phyloP scores from a whole-genome alignment of 768 basidiomycete genomes.

The Omphalotus guepiniiformis region DNA sequence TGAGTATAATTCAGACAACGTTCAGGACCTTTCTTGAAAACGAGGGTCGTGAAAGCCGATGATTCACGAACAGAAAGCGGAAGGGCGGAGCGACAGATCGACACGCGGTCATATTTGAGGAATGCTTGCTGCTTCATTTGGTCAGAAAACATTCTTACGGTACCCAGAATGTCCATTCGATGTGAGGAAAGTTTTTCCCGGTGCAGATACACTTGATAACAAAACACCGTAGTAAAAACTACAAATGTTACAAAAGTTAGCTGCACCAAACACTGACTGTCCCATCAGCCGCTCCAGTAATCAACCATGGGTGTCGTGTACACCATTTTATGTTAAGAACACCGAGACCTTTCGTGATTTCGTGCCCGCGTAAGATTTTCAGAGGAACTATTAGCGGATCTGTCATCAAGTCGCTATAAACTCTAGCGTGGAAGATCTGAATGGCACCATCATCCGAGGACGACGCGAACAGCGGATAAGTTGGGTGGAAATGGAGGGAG shows the following conservation, averaged over 20 bases:
- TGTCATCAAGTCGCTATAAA: slow-evolving; percentile 93
- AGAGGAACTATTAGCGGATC: slow-evolving; percentile 97
- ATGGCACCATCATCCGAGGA: slow-evolving; percentile 97
- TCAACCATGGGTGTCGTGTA: slow-evolving; percentile 85
- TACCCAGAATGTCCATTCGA: no score
- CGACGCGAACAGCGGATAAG: slow-evolving; percentile 93
- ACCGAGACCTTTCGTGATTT: slow-evolving; percentile 79
- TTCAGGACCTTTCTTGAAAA: no score
- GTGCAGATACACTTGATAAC: no score
- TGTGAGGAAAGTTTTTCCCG: no score
- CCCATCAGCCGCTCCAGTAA: slow-evolving; percentile 92
- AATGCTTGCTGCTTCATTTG: no score
- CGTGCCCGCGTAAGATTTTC: slow-evolving; percentile 93
- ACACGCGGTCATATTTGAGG: no score
- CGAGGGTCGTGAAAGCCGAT: no score
- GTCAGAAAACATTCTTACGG: no score
- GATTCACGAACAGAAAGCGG: no score
- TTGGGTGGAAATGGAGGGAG: slow-evolving; percentile 88
- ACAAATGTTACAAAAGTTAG: slow-evolving; percentile 30
- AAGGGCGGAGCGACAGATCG: no score
- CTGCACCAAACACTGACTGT: slow-evolving; percentile 85
- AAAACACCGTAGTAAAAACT: no score
- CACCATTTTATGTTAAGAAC: slow-evolving; percentile 92
- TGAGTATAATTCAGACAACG: no score
- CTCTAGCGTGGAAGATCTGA: slow-evolving; percentile 93